A percentile compares a stretch with the other conserved stretches of the same genome.
phyloP scores from a whole-genome alignment of 2,329 filamentous ascomycete genomes.

The Diaporthe aspalathi region DNA sequence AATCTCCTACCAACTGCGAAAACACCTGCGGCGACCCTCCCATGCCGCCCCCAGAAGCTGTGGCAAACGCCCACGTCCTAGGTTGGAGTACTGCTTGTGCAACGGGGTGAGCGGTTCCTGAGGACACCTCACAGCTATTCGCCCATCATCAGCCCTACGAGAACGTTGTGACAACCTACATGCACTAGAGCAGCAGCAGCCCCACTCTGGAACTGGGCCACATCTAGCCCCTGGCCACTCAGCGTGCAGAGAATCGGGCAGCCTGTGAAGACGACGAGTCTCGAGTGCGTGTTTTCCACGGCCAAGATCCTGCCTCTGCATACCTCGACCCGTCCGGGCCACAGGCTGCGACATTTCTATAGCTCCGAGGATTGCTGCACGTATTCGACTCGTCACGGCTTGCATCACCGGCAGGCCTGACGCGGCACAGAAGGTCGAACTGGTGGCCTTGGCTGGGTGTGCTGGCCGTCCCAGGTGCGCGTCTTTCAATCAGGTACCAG shows the following conservation, averaged over 20 bases:
- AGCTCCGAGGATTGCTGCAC: not conserved
- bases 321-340: constrained; percentile 10
- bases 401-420: constrained; percentile 18
- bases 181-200: not conserved
- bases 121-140: not conserved
- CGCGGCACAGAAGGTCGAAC: not conserved
- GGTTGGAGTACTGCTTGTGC: not conserved
- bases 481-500: constrained; percentile 29
- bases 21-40: constrained; percentile 3
- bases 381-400: constrained; percentile 5
- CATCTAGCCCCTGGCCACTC: constrained; percentile 31
- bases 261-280: constrained; percentile 36
- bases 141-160: constrained; percentile 35
- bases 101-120: not conserved
- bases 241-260: constrained; percentile 33
- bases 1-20: not conserved
- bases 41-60: not conserved
- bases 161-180: not conserved
- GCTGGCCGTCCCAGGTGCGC: not conserved
- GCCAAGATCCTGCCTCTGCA: not conserved
- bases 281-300: constrained; percentile 23
- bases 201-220: constrained; percentile 1
- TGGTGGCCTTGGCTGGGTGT: constrained; percentile 16
- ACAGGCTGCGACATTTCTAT: constrained; percentile 29
- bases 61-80: not conserved